Conservation (phyloP, 805 yeast genomes). For the Debaryomyces prosopidis region DNA sequence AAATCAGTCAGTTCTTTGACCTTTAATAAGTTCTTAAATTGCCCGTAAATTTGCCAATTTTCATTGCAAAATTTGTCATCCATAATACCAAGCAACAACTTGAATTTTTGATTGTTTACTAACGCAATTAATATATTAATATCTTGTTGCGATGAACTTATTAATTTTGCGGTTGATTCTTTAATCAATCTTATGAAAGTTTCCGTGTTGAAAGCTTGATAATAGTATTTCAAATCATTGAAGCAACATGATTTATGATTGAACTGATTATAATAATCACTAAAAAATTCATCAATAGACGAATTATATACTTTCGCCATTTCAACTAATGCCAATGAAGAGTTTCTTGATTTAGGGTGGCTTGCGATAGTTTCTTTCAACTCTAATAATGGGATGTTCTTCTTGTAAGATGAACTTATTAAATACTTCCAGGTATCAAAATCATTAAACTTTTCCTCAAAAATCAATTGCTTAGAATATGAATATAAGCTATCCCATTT, state of each 20-base stretch:
- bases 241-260: constrained; percentile 66
- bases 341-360: constrained; percentile 23
- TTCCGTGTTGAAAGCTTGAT: constrained; percentile 7
- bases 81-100: constrained; percentile 20
- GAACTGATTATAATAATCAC: constrained; percentile 44
- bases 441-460: constrained; percentile 61
- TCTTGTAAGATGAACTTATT: constrained; percentile 44
- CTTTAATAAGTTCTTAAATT: constrained; percentile 28
- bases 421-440: constrained; percentile 70
- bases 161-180: constrained; percentile 13
- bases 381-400: constrained; percentile 34
- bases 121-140: constrained; percentile 17
- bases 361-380: constrained; percentile 10
- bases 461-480: constrained; percentile 42
- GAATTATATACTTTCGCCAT: constrained; percentile 18
- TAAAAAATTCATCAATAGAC: constrained; percentile 27
- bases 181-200: constrained; percentile 20
- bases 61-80: constrained; percentile 13
- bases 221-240: constrained; percentile 51
- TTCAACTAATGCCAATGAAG: constrained; percentile 28
- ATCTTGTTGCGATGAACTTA: constrained; percentile 3
- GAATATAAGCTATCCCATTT: constrained; percentile 46
- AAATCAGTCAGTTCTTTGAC: constrained; percentile 62
- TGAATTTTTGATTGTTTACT: constrained; percentile 52
- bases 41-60: constrained; percentile 18